Conservation (phyloP, 768 basidiomycete species). For the Antrodiella citrinella region DNA sequence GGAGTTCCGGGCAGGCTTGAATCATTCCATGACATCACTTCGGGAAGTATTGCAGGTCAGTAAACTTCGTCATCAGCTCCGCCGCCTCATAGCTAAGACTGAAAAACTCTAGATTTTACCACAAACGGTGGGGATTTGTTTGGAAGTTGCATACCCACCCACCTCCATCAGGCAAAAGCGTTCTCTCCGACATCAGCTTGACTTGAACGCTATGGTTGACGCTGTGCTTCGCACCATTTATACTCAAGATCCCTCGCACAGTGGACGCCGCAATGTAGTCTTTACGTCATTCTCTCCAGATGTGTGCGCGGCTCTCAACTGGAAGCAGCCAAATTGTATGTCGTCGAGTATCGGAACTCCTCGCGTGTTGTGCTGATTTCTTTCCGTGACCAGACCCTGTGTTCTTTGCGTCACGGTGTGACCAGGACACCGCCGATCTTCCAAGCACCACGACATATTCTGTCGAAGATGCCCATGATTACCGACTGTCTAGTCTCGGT, state of each 20-base stretch:
- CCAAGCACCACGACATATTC: conserved; percentile 31
- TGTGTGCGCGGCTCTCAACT: conserved; percentile 86
- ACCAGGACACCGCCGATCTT: conserved; percentile 38
- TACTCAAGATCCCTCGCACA: conserved; percentile 55
- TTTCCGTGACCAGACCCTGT: conserved; percentile 70
- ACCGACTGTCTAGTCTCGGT: conserved; percentile 61
- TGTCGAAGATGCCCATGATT: conserved; percentile 36
- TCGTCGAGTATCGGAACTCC: conserved; percentile 4
- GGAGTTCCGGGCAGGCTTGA: conserved; percentile 41
- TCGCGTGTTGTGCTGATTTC: conserved; percentile 4
- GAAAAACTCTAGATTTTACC: conserved; percentile 47
- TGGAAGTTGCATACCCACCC: conserved; percentile 78
- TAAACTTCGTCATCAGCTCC: conserved; percentile 2
- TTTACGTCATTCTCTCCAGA: conserved; percentile 90
- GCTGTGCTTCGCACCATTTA: conserved; percentile 69
- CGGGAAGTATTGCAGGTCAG: conserved; percentile 69
- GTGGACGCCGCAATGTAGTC: conserved; percentile 69
- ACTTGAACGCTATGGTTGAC: conserved; percentile 80
- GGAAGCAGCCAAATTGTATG: conserved; percentile 99
- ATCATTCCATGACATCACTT: conserved; percentile 61
- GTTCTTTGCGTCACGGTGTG: conserved; percentile 88
- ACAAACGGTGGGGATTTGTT: conserved; percentile 58
- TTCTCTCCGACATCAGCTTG: conserved; percentile 43
- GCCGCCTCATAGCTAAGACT: not conserved
- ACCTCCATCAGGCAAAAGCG: conserved; percentile 34